A percentile compares a stretch with the other conserved stretches of the same genome.
Evolutionary conservation across 495 filamentous ascomycete species (phyloP).

Genomic region (Lophium mytilinum): DNA sequence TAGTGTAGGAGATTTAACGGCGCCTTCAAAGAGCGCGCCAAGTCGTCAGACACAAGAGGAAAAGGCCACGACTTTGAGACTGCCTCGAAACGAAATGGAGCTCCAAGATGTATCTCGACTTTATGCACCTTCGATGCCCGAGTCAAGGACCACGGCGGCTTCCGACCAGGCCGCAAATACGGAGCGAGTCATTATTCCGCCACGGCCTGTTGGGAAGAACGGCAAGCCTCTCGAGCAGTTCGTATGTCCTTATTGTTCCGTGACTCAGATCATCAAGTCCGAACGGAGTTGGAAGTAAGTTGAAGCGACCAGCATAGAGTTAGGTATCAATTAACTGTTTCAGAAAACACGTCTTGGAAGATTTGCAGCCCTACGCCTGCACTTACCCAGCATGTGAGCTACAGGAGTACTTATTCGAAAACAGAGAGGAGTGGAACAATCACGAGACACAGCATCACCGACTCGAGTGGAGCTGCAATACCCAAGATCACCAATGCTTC

Average conservation of each 20-base stretch:
- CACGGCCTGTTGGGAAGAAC: not conserved
- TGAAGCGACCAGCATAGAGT: not conserved
- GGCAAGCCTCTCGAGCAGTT: slow-evolving; percentile 5
- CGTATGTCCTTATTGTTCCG: slow-evolving; percentile 10
- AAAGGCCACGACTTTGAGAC: slow-evolving; percentile 4
- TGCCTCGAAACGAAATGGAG: not conserved
- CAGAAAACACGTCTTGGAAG: slow-evolving; percentile 5
- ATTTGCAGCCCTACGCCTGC: slow-evolving; percentile 5
- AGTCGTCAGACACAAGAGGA: not conserved
- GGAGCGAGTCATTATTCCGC: not conserved
- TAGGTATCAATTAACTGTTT: not conserved
- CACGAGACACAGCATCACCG: slow-evolving; percentile 1
- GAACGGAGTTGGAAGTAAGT: slow-evolving; percentile 11
- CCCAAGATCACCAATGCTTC: not conserved
- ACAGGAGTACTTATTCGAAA: slow-evolving; percentile 4
- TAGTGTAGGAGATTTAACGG: not conserved
- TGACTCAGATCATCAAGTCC: slow-evolving; percentile 1
- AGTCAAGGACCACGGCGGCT: slow-evolving; percentile 3
- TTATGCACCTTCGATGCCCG: slow-evolving; percentile 6
- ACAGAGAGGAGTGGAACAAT: not conserved
- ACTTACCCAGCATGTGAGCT: slow-evolving; percentile 1
- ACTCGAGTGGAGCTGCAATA: slow-evolving; percentile 3
- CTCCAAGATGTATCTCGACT: not conserved
- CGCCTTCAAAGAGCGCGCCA: not conserved
- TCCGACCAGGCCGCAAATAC: not conserved